These are phyloP conservation scores for Phytophthora syringae DNA, from an alignment of 352 stramenopile species.

Conservation along the genomic window DNA sequence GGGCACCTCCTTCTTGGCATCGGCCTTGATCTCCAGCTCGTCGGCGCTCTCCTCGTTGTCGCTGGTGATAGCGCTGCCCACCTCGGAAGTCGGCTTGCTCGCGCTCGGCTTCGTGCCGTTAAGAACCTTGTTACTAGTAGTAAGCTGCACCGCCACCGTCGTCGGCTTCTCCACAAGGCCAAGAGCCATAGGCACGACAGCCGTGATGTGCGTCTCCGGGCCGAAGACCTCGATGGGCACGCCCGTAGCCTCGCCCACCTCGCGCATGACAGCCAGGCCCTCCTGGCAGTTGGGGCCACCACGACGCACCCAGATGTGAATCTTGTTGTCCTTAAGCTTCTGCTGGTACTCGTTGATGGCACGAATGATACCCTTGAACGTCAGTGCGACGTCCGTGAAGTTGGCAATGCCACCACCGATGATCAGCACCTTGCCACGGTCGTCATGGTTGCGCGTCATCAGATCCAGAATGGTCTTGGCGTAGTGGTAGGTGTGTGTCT, in stretches of 20 bases:
- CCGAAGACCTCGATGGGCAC: slow-evolving; percentile 96
- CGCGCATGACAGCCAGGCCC: slow-evolving; percentile 93
- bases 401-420: slow-evolving; percentile 98
- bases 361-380: slow-evolving; percentile 97
- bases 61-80: slow-evolving; percentile 37
- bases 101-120: slow-evolving; percentile 24
- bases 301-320: slow-evolving; percentile 96
- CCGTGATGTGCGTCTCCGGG: slow-evolving; percentile 96
- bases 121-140: slow-evolving; percentile 29
- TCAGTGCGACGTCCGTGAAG: slow-evolving; percentile 98
- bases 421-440: slow-evolving; percentile 95
- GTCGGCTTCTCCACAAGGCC: slow-evolving; percentile 82
- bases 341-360: slow-evolving; percentile 93
- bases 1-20: slow-evolving; percentile 33
- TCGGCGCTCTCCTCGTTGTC: slow-evolving; percentile 48
- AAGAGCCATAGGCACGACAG: slow-evolving; percentile 94
- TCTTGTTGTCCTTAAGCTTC: slow-evolving; percentile 90
- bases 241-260: slow-evolving; percentile 87
- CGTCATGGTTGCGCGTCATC: slow-evolving; percentile 94
- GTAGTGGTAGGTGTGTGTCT: slow-evolving; percentile 98
- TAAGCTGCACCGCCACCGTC: slow-evolving; percentile 18
- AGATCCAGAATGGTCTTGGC: slow-evolving; percentile 96
- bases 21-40: slow-evolving; percentile 40
- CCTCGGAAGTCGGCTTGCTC: slow-evolving; percentile 37
- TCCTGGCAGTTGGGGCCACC: slow-evolving; percentile 98